Conservation (phyloP, 2,329 filamentous ascomycete species). For the Exutisphaerella laricina region DNA sequence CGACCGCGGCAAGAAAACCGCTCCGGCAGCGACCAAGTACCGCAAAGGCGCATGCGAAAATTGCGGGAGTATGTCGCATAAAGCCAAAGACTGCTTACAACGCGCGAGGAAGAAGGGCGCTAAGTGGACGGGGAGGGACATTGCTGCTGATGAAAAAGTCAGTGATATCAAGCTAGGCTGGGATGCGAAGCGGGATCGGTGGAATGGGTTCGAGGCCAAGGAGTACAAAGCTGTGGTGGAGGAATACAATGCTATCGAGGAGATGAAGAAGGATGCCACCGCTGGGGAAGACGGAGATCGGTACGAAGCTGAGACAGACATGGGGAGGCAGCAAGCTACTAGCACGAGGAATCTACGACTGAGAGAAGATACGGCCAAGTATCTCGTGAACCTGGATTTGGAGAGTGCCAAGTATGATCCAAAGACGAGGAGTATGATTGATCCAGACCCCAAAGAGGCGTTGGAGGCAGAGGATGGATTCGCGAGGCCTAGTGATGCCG, state of each 20-base stretch:
- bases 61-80: constrained; percentile 95
- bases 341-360: constrained; percentile 85
- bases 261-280: constrained; percentile 51
- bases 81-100: constrained; percentile 86
- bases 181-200: constrained; percentile 95
- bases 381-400: constrained; percentile 86
- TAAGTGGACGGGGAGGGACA: constrained; percentile 86
- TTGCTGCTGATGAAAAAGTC: constrained; percentile 83
- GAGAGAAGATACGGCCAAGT: constrained; percentile 95
- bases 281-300: constrained; percentile 53
- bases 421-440: constrained; percentile 75
- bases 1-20: constrained; percentile 70
- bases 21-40: constrained; percentile 89
- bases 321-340: constrained; percentile 88
- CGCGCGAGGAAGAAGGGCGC: constrained; percentile 84
- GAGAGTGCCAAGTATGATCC: constrained; percentile 98
- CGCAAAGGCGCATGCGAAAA: constrained; percentile 98
- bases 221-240: constrained; percentile 85
- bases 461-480: constrained; percentile 92
- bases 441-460: constrained; percentile 60
- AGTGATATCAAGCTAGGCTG: constrained; percentile 84
- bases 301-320: constrained; percentile 93
- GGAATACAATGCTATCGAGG: constrained; percentile 81
- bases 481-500: constrained; percentile 79
- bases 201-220: constrained; percentile 92